A percentile compares a stretch with the other conserved stretches of the same genome.
These are phyloP conservation scores for Striga asiatica DNA, from an alignment of 257 asterid species.

Conservation along the genomic window DNA sequence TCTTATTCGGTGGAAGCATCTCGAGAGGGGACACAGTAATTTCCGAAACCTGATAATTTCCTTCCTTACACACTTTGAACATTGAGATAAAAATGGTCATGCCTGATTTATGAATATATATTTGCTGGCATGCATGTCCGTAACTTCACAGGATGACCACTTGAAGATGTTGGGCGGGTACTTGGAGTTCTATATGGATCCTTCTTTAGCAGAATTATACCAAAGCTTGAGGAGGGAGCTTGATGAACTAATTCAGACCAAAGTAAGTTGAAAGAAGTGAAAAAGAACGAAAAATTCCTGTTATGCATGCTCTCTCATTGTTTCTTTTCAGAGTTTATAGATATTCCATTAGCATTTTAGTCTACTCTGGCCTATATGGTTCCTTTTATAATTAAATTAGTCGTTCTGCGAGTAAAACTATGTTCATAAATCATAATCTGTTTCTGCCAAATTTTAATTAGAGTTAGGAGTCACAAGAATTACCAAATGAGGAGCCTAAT, in stretches of 20 bases:
- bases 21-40: slow-evolving; percentile 49
- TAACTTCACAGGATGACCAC: slow-evolving; percentile 63
- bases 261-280: slow-evolving; percentile 42
- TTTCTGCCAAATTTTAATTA: neutral
- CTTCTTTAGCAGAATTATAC: slow-evolving; percentile 55
- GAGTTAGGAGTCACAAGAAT: too few relatives aligned
- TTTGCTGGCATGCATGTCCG: slow-evolving; percentile 19
- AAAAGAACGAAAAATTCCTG: too few relatives aligned
- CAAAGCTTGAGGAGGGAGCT: slow-evolving; percentile 59
- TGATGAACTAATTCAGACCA: slow-evolving; percentile 61
- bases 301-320: too few relatives aligned
- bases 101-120: neutral
- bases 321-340: too few relatives aligned
- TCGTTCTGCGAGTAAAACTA: too few relatives aligned
- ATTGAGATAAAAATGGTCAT: neutral
- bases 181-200: slow-evolving; percentile 82
- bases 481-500: too few relatives aligned
- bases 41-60: slow-evolving; percentile 13
- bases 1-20: slow-evolving; percentile 86
- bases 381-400: too few relatives aligned
- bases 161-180: slow-evolving; percentile 84
- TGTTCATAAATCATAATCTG: too few relatives aligned
- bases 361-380: neutral
- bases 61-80: neutral
- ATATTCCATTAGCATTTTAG: too few relatives aligned